Conservation (phyloP, 305 asterid species). For the Fraxinus dipetala region DNA sequence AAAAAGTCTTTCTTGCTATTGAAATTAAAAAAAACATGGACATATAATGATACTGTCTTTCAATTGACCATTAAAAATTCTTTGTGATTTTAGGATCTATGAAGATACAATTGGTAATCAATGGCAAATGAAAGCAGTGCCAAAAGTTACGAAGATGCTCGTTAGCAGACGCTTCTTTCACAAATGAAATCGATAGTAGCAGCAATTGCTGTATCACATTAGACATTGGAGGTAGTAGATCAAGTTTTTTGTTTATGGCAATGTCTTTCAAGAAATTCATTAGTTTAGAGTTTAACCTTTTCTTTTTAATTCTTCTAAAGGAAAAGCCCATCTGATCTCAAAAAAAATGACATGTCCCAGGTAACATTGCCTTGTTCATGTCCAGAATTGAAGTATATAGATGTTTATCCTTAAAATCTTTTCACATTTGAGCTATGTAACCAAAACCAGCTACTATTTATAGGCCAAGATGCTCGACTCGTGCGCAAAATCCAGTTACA, state of each 20-base stretch:
- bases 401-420: no score
- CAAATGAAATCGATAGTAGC: background rate
- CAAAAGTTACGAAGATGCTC: conserved; percentile 55
- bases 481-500: no score
- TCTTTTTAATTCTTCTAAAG: conserved; percentile 31
- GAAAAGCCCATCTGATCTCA: conserved; percentile 51
- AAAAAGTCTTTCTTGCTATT: no score
- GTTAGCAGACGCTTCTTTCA: conserved; percentile 49
- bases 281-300: background rate
- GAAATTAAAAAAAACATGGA: no score
- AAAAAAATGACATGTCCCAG: conserved; percentile 22
- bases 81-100: background rate
- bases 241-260: background rate
- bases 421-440: no score
- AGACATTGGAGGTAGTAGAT: background rate
- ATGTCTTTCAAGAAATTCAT: background rate
- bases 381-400: no score
- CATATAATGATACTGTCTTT: no score
- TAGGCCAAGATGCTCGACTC: no score
- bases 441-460: no score
- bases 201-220: background rate
- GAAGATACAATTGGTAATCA: background rate
- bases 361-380: no score
- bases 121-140: conserved; percentile 38
- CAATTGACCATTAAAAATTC: background rate